Evolutionary conservation across 2,329 filamentous ascomycete genomes (phyloP), one percentile per base, ranked within the genome.

Genomic region (Fusarium clavum): DNA sequence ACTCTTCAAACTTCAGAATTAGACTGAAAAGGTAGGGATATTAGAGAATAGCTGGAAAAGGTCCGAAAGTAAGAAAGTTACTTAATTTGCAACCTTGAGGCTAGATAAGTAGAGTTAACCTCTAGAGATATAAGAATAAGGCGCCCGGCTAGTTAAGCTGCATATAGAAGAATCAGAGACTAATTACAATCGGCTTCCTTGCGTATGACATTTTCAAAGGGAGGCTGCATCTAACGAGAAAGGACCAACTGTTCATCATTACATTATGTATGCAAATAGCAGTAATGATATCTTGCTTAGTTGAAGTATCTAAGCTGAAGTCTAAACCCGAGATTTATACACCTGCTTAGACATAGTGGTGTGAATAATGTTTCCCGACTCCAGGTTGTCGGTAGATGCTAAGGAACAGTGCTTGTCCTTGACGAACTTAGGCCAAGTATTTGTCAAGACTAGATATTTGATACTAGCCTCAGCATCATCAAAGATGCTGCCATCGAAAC

Each of bases 371-470:
- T 48, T 49, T 51, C 22, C 48, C 1, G 6, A 25, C 5, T 40
- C 22, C 30, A n/a, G 16, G 48, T 14, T 51, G 22, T 51, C 22
- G 2, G 14, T 51, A 51, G 48, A 51, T 25, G 16, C 48, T 13
- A 40, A 27, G 40, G 32, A 40, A 27, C 22, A 27, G 16, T 16
- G 32, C 32, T 20, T 38, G 16, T 83, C 80, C 49, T 77, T 80
- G 43, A 87, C 82, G 70, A 86, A 89, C 73, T 86, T 87, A 30
- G 86, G 85, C 90, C 90, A 92, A 0, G 90, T 92, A 74, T 91
- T 91, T 16, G 88, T 90, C 62, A 91, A 79, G 18, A 92, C 89
- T 8, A 91, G 83, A 64, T 91, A 89, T 77, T 90, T 91, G 79
- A 92, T 86, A 70, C 84, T 85, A n/a, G 79, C 77, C 73, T 89